A percentile compares a stretch with the other conserved stretches of the same genome.
Evolutionary conservation across 495 filamentous ascomycete genomes (phyloP).

Genomic region (Astrothelium subdiscretum): DNA sequence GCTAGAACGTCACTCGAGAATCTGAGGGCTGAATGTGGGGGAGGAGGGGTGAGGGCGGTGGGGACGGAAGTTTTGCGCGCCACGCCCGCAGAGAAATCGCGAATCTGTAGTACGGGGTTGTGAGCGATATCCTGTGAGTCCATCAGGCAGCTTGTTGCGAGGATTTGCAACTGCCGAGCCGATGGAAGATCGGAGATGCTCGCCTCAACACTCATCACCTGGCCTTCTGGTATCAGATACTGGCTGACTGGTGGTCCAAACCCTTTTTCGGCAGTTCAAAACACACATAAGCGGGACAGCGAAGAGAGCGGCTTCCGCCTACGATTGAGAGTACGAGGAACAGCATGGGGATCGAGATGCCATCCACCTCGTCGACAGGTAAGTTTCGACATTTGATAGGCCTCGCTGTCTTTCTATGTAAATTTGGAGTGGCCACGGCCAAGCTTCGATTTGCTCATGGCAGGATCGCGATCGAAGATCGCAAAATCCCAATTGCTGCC

Average conservation of each 20-base stretch:
- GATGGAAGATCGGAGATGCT: background rate
- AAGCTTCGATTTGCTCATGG: too few relatives aligned
- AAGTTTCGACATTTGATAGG: background rate
- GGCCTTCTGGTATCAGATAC: too few relatives aligned
- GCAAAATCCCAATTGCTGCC: too few relatives aligned
- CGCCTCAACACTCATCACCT: background rate
- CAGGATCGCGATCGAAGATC: too few relatives aligned
- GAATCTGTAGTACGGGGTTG: background rate
- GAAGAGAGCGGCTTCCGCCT: too few relatives aligned
- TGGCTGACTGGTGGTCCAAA: background rate
- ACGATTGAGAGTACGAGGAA: too few relatives aligned
- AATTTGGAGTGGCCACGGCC: too few relatives aligned
- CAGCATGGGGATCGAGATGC: too few relatives aligned
- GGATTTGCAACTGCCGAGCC: constrained; percentile 1
- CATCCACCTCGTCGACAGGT: background rate
- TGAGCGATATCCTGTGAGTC: too few relatives aligned
- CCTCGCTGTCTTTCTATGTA: background rate
- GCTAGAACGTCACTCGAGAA: too few relatives aligned
- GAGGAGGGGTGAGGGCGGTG: background rate
- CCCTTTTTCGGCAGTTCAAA: background rate
- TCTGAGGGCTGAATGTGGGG: background rate
- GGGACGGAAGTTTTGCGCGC: background rate
- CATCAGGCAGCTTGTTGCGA: too few relatives aligned
- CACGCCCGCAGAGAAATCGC: background rate
- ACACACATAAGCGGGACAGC: too few relatives aligned